These are phyloP conservation scores for Inga laurina DNA, from an alignment of 306 rosid genomes.

Conservation along the genomic window DNA sequence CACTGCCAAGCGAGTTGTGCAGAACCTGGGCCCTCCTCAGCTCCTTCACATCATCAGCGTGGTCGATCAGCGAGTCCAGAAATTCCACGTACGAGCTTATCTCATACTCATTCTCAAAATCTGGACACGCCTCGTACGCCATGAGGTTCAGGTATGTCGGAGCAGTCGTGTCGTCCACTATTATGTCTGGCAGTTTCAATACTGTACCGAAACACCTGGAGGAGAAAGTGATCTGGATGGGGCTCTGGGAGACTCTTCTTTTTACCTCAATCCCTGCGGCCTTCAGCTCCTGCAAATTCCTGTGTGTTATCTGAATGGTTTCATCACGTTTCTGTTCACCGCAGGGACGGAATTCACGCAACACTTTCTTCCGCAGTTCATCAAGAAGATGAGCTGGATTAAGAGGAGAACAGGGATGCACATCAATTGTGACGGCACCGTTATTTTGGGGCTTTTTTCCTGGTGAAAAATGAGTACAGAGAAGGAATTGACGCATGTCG, in stretches of 20 bases:
- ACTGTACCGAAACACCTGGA: not conserved
- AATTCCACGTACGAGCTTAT: constrained; percentile 32
- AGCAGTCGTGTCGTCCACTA: not conserved
- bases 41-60: not conserved
- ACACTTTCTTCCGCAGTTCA: not conserved
- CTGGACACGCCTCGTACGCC: constrained; percentile 47
- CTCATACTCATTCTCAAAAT: constrained; percentile 22
- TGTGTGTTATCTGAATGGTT: not conserved
- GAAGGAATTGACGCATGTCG: no score
- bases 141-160: not conserved
- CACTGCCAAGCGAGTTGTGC: not conserved
- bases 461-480: not conserved
- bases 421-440: no score
- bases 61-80: constrained; percentile 34
- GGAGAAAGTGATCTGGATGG: not conserved
- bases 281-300: not conserved
- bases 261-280: not conserved
- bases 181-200: not conserved
- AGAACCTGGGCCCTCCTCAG: not conserved
- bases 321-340: no score
- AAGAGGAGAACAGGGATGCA: no score
- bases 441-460: no score
- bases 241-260: not conserved
- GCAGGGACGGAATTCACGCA: no score
- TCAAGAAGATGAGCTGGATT: not conserved